phyloP scores from a whole-genome alignment of 305 asterid species.

The Fraxinus dipetala region DNA sequence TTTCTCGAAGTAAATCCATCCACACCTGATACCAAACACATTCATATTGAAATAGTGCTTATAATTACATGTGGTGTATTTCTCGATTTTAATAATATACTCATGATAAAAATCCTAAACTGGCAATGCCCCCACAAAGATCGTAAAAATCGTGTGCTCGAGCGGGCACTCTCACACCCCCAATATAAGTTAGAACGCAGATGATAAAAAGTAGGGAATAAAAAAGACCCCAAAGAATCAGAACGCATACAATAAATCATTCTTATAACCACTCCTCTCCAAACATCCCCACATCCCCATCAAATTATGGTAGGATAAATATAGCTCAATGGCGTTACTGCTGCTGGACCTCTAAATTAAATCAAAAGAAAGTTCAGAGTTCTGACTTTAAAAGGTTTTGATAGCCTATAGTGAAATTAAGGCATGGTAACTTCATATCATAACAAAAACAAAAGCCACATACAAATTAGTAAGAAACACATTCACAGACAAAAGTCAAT shows the following conservation, averaged over 20 bases:
- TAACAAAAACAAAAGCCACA: conserved; percentile 3
- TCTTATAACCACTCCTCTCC: neutral
- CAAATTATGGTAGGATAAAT: neutral
- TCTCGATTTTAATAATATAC: neutral
- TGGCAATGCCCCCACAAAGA: neutral
- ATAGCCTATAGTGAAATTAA: neutral
- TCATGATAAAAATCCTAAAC: neutral
- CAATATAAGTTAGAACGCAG: neutral
- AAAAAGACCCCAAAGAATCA: neutral
- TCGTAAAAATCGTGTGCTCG: neutral
- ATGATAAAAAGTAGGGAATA: neutral
- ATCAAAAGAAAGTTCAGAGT: neutral
- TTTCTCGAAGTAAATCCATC: conserved; percentile 82
- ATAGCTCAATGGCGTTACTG: neutral
- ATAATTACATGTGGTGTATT: neutral
- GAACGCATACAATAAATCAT: neutral
- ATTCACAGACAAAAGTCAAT: conserved; percentile 1
- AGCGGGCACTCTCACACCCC: neutral
- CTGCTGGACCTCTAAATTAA: neutral
- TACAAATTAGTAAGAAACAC: neutral
- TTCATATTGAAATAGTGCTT: conserved; percentile 13
- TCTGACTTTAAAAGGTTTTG: neutral
- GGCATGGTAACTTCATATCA: conserved; percentile 1
- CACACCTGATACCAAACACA: conserved; percentile 56
- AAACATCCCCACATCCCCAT: neutral